Evolutionary conservation across 2,329 filamentous ascomycete species (phyloP).

Genomic region (Exserohilum rostratum): DNA sequence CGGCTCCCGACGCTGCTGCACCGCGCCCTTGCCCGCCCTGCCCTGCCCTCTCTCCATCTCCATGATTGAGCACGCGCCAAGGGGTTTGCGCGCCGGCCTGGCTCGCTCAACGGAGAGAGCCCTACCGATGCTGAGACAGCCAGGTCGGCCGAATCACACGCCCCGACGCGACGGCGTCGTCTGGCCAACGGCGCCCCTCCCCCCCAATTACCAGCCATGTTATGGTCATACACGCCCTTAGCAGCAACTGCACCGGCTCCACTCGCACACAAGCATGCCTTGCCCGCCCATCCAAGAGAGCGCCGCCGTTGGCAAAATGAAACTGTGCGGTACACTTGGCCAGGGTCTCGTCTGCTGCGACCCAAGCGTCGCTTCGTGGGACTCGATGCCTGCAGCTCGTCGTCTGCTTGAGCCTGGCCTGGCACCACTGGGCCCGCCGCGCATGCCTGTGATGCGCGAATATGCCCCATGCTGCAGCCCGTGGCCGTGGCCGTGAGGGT

Average conservation of each 20-base stretch:
- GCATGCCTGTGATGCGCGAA: background rate
- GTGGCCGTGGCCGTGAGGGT: slow-evolving; percentile 3
- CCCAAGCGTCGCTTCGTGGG: no score
- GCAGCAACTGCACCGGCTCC: slow-evolving; percentile 1
- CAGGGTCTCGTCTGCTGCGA: slow-evolving; percentile 12
- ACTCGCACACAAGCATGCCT: background rate
- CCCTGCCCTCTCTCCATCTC: slow-evolving; percentile 2
- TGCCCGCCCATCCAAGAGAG: no score
- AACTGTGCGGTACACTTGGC: background rate
- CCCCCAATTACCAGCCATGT: slow-evolving; percentile 14
- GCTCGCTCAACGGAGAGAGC: slow-evolving; percentile 15
- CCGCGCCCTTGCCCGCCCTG: background rate
- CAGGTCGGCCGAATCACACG: slow-evolving; percentile 21
- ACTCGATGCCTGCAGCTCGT: background rate
- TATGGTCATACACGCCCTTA: slow-evolving; percentile 16
- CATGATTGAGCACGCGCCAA: slow-evolving; percentile 21
- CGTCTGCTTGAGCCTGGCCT: background rate
- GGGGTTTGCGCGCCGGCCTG: slow-evolving; percentile 11
- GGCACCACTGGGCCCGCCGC: background rate
- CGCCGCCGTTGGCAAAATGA: no score
- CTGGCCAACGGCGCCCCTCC: slow-evolving; percentile 22
- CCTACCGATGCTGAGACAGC: slow-evolving; percentile 13
- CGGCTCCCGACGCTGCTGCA: slow-evolving; percentile 19
- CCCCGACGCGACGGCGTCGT: slow-evolving; percentile 16
- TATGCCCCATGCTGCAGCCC: background rate